Evolutionary conservation across 306 rosid species (phyloP).

Genomic region (barrel medic (Medicago truncatula)): MtrunA17r5.0-ANR NC_053045.1:7685501-7686000

Average conservation of each 20-base stretch:
- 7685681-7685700: neutral
- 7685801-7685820: neutral
- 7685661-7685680: neutral
- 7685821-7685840: slow-evolving; percentile 2
- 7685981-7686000: neutral
- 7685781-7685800: neutral
- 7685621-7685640: neutral
- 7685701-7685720: neutral
- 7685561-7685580: slow-evolving; percentile 49
- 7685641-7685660: slow-evolving; percentile 5
- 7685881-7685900: neutral
- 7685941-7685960: neutral
- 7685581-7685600: slow-evolving; percentile 18
- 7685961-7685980: slow-evolving; percentile 4
- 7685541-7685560: slow-evolving; percentile 89
- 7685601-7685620: neutral
- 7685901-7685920: neutral
- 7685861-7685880: neutral
- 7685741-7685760: slow-evolving; percentile 5
- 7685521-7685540: slow-evolving; percentile 74
- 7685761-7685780: neutral
- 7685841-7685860: slow-evolving; percentile 5
- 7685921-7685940: neutral
- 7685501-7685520: slow-evolving; percentile 81
- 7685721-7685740: slow-evolving; percentile 8